phyloP scores from a whole-genome alignment of 257 asterid genomes.

The Solanum medicagineum region DNA sequence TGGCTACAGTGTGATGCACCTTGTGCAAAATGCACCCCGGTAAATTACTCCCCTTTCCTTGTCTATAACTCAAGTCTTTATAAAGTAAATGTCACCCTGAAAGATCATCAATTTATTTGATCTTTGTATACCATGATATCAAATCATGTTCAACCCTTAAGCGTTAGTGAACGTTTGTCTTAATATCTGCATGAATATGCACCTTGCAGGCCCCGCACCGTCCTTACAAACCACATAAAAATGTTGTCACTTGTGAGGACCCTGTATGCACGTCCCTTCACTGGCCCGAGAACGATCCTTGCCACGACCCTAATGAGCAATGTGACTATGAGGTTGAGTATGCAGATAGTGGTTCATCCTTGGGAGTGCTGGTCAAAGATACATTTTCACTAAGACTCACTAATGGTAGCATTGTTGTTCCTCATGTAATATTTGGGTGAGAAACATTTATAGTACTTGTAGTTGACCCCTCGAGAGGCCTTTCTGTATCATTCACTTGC shows the following conservation, averaged over 20 bases:
- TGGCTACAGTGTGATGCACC: slow-evolving; percentile 98
- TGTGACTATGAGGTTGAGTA: slow-evolving; percentile 80
- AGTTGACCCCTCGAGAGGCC: not conserved
- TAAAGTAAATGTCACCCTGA: not conserved
- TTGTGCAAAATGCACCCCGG: slow-evolving; percentile 70
- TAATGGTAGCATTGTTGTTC: slow-evolving; percentile 47
- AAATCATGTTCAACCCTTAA: not conserved
- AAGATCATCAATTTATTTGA: not conserved
- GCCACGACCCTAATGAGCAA: slow-evolving; percentile 47
- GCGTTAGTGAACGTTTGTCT: not conserved
- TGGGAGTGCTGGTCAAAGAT: slow-evolving; percentile 77
- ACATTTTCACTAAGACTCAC: slow-evolving; percentile 42
- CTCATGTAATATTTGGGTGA: slow-evolving; percentile 68
- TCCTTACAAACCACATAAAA: slow-evolving; percentile 55
- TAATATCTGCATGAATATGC: not conserved
- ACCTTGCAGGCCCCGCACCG: slow-evolving; percentile 71
- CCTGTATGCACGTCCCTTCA: slow-evolving; percentile 56
- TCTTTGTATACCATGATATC: not conserved
- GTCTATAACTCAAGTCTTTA: not conserved
- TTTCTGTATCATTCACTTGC: not conserved
- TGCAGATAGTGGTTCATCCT: slow-evolving; percentile 74
- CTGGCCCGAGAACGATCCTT: slow-evolving; percentile 20
- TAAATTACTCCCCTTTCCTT: slow-evolving; percentile 2
- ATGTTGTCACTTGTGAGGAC: slow-evolving; percentile 52
- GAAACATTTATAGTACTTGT: not conserved